Conservation (phyloP, 257 asterid genomes). For the Petunia axillaris region DNA sequence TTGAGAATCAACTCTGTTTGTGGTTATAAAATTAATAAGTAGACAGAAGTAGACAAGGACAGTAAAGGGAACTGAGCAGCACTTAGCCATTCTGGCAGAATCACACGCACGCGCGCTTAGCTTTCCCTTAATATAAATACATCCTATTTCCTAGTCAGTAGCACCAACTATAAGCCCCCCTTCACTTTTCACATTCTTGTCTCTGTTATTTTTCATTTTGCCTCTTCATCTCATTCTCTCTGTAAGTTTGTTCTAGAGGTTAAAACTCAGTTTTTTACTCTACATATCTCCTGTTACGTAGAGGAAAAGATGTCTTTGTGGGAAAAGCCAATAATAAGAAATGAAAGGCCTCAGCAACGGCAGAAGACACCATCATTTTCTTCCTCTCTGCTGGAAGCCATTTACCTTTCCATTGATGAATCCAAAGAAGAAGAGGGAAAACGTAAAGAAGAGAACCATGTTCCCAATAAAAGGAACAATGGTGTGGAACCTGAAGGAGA, state of each 20-base stretch:
- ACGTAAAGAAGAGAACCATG: not conserved
- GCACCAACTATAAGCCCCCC: conserved; percentile 34
- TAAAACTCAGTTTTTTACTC: not conserved
- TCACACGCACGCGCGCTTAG: conserved; percentile 47
- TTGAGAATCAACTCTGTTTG: conserved; percentile 11
- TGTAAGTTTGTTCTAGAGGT: not conserved
- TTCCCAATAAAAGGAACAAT: conserved; percentile 35
- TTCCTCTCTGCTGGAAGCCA: conserved; percentile 79
- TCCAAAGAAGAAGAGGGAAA: conserved; percentile 27
- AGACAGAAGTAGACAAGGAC: conserved; percentile 20
- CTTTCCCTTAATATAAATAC: conserved; percentile 8
- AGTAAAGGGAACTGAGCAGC: conserved; percentile 32
- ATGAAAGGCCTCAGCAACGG: conserved; percentile 41
- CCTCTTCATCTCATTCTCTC: not conserved
- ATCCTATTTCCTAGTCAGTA: not conserved
- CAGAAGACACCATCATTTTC: conserved; percentile 76
- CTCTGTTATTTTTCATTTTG: not conserved
- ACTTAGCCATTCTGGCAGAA: conserved; percentile 43
- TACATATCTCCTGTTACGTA: not conserved
- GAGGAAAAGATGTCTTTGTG: conserved; percentile 27
- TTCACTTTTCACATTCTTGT: conserved; percentile 11
- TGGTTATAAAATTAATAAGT: not conserved
- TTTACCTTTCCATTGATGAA: conserved; percentile 80
- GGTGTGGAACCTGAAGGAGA: conserved; percentile 51
- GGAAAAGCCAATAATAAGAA: conserved; percentile 30